phyloP scores from a whole-genome alignment of 2,329 filamentous ascomycete species.

The Alternaria viburni region DNA sequence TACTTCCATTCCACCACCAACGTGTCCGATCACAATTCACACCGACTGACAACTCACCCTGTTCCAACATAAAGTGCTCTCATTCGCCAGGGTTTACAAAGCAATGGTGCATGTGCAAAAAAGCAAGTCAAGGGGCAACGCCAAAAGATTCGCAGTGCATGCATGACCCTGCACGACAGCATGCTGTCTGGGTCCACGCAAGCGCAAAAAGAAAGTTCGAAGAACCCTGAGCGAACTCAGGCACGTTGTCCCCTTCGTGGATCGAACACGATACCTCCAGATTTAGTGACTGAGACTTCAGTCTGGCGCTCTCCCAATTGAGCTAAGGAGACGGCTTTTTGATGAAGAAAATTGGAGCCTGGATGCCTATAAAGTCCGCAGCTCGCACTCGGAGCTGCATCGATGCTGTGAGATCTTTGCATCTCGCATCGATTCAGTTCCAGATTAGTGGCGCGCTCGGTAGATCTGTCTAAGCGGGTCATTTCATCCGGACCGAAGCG shows the following conservation, averaged over 20 bases:
- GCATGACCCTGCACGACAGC: background rate
- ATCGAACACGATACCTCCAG: conserved; percentile 42
- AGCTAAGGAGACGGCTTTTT: conserved; percentile 34
- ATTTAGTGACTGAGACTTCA: conserved; percentile 40
- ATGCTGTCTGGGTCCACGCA: no score
- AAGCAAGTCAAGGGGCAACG: background rate
- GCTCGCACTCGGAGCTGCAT: background rate
- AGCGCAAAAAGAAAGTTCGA: conserved; percentile 18
- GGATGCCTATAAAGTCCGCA: no score
- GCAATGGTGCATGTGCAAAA: background rate
- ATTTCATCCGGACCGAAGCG: background rate
- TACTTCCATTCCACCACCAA: background rate
- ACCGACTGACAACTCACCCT: background rate
- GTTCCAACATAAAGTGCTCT: background rate
- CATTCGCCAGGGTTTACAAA: background rate
- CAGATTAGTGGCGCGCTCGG: background rate
- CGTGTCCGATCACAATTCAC: background rate
- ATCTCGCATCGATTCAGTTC: background rate
- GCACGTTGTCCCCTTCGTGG: conserved; percentile 37
- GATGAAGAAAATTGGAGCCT: background rate
- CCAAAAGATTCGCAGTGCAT: background rate
- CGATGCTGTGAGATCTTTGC: background rate
- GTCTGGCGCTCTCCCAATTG: conserved; percentile 43
- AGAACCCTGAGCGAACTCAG: conserved; percentile 12
- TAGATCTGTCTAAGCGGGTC: background rate